Evolutionary conservation across 208 protist species (phyloP).

Genomic region (Crithidia acanthocephali): DNA sequence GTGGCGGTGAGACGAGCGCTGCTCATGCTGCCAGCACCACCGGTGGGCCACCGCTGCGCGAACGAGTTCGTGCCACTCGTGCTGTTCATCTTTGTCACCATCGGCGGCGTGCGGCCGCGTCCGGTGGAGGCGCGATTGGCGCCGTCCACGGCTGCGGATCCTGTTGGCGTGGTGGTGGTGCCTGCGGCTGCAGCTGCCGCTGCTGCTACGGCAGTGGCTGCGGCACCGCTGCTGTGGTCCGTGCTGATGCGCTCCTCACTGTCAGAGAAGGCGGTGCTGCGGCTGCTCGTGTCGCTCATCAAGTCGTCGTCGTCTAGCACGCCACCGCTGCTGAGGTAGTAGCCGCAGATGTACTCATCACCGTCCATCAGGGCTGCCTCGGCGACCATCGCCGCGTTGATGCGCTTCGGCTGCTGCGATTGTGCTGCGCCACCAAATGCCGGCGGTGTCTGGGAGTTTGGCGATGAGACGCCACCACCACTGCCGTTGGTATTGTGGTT

Average conservation of each 20-base stretch:
- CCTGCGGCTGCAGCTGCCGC: background rate
- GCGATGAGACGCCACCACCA: background rate
- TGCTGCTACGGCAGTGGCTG: background rate
- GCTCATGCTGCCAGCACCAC: background rate
- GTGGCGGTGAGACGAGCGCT: background rate
- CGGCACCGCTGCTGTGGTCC: background rate
- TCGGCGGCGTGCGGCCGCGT: background rate
- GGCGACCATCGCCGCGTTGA: conserved; percentile 7
- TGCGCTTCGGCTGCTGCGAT: conserved; percentile 4
- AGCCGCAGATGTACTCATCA: conserved; percentile 47
- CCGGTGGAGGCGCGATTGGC: background rate
- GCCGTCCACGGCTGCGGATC: background rate
- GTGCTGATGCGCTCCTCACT: conserved; percentile 7
- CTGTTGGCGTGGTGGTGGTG: background rate
- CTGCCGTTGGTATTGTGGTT: too few species aligned
- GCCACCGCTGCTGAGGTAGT: conserved; percentile 34
- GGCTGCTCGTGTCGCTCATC: conserved; percentile 23
- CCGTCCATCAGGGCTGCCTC: conserved; percentile 26
- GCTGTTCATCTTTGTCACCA: background rate
- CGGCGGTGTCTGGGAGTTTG: background rate
- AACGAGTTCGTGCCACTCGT: background rate
- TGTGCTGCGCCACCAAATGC: background rate
- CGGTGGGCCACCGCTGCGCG: conserved; percentile 10
- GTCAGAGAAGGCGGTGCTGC: conserved; percentile 27
- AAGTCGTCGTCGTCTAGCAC: conserved; percentile 19